Evolutionary conservation across 208 protist genomes (phyloP), one percentile per base, ranked within the genome.

Genomic region (Acanthamoeba royreba): DNA sequence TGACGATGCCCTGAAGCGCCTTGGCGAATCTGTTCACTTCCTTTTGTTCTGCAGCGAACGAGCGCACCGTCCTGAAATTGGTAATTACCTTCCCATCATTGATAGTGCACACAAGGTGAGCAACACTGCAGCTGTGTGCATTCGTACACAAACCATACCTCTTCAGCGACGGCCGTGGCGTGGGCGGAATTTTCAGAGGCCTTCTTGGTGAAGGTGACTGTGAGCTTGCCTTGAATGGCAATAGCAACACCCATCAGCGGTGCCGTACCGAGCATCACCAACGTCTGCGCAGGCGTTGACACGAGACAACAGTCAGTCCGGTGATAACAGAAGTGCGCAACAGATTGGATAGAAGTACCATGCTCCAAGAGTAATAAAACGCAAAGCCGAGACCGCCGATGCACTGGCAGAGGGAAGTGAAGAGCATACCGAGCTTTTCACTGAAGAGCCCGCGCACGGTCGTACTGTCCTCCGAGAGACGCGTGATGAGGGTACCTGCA

Each of bases 1-100:
- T 85, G 42, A 45, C n/a, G n/a, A 85, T 85, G 40, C 38, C 38
- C 15, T 45, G 42, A 4, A 85, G 4, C 25, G 74, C 74, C 17
- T 85, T 49, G 1, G 28, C 38, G 74, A 85, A 85, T 33, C 74
- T 9, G 74, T 4, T 45, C 13, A 85, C 22, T 22, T 85, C 74
- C 52, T 91, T 91, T 49, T 91, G 11, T 40, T 91, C 85, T 3
- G 53, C 47, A 11, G 85, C 52, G 79, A 92, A 92, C 8, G 87
- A 69, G 28, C 61, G 61, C 4, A 92, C 87, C 2, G 87, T 92
- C 9, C 87, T 46, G 61, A 92, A 52, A 35, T 58, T 49, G 17
- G 87, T 63, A 31, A 92, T 77, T 31, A 92, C 42, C 52, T 88
- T n/a, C 69, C 28, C 69, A 13, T 15, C 69, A 58, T n/a, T n/a